Evolutionary conservation across 1,284 basidiomycete genomes (phyloP).

Genomic region (Termitomyces sp.): DNA sequence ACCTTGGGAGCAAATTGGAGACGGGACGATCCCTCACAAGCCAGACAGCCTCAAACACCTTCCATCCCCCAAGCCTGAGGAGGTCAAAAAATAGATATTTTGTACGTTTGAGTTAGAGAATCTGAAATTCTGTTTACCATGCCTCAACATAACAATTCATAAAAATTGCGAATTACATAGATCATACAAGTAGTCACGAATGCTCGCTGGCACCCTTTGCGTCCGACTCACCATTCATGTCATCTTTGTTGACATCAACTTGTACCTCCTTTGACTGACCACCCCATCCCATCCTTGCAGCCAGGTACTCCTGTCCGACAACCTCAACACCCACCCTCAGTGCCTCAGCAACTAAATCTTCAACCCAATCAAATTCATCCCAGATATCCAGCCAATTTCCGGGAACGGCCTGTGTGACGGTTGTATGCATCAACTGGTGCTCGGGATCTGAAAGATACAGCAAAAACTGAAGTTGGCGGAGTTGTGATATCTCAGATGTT

Average conservation of each 20-base stretch:
- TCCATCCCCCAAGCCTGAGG: conserved; percentile 61
- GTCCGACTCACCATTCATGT: conserved; percentile 3
- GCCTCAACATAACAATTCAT: conserved; percentile 3
- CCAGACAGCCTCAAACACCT: conserved; percentile 69
- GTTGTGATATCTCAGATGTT: conserved; percentile 21
- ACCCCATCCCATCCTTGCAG: conserved; percentile 75
- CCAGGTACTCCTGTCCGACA: conserved; percentile 84
- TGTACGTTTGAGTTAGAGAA: conserved; percentile 1
- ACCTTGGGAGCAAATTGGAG: conserved; percentile 97
- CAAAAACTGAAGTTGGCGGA: conserved; percentile 77
- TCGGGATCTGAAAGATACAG: conserved; percentile 78
- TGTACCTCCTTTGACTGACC: conserved; percentile 21
- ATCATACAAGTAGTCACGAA: conserved; percentile 26
- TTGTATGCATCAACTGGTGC: conserved; percentile 73
- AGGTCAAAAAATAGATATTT: conserved; percentile 55
- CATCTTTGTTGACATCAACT: conserved; percentile 14
- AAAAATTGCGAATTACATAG: neutral
- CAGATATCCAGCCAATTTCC: conserved; percentile 80
- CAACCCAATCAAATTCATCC: conserved; percentile 94
- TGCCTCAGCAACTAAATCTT: conserved; percentile 85
- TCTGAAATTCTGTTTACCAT: conserved; percentile 7
- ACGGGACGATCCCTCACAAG: conserved; percentile 69
- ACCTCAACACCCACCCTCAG: conserved; percentile 80
- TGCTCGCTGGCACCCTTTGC: conserved; percentile 22
- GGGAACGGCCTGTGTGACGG: conserved; percentile 79